These are phyloP conservation scores for Neopestalotiopsis sp. DNA, from an alignment of 2,329 filamentous ascomycete species.

Conservation along the genomic window DNA sequence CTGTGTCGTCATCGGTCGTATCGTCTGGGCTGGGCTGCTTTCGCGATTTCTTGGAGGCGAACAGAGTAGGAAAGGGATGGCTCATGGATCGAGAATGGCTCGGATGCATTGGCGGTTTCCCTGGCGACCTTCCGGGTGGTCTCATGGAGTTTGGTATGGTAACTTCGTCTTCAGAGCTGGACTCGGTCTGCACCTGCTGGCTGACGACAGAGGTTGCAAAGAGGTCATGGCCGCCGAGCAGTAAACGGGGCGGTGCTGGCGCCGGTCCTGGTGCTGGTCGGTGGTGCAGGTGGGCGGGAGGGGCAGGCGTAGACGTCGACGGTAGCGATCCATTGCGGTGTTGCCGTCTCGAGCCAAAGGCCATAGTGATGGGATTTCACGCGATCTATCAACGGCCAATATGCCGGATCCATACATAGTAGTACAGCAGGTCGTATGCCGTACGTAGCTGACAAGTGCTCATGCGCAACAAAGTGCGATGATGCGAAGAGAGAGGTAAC, in stretches of 20 bases:
- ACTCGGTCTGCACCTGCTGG: constrained; percentile 31
- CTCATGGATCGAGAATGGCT: constrained; percentile 73
- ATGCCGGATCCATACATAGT: background rate
- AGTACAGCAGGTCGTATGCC: background rate
- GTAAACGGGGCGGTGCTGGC: constrained; percentile 30
- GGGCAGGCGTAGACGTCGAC: constrained; percentile 10
- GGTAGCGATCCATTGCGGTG: constrained; percentile 3
- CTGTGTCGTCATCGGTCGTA: constrained; percentile 52
- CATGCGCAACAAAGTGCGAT: background rate
- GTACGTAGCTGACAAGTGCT: background rate
- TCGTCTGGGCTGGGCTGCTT: constrained; percentile 44
- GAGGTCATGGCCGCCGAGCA: constrained; percentile 31
- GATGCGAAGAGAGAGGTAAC: background rate
- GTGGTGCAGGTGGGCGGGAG: constrained; percentile 21
- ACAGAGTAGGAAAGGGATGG: constrained; percentile 78
- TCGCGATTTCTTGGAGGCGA: constrained; percentile 65
- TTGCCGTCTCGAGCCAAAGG: constrained; percentile 12
- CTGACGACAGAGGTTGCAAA: constrained; percentile 22
- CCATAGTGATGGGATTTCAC: constrained; percentile 13
- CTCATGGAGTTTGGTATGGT: constrained; percentile 27
- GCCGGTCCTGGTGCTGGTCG: too few species aligned
- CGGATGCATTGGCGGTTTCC: constrained; percentile 20
- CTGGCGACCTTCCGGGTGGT: background rate
- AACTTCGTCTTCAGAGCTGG: constrained; percentile 43
- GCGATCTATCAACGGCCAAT: background rate